phyloP scores from a whole-genome alignment of 768 basidiomycete species.

The Lentinula edodes region DNA sequence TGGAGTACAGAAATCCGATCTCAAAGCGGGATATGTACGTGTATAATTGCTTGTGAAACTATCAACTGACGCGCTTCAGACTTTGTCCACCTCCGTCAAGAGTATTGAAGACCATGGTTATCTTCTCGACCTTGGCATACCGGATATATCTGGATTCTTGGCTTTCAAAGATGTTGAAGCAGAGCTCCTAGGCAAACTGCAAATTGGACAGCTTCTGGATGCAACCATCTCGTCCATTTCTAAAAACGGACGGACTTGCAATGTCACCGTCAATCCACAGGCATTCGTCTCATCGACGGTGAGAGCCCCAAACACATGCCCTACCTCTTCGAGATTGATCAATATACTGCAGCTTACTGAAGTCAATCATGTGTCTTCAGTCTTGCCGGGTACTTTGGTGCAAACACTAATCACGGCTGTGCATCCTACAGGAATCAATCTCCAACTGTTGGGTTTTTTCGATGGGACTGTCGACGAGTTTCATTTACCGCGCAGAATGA shows the following conservation, averaged over 20 bases:
- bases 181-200: constrained; percentile 31
- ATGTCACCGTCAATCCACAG: constrained; percentile 50
- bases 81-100: constrained; percentile 68
- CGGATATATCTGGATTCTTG: constrained; percentile 79
- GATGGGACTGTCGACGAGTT: constrained; percentile 83
- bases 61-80: constrained; percentile 33
- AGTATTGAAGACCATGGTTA: constrained; percentile 95
- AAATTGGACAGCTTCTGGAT: constrained; percentile 63
- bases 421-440: constrained; percentile 67
- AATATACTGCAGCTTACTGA: constrained; percentile 54
- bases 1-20: constrained; percentile 72
- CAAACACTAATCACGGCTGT: constrained; percentile 77
- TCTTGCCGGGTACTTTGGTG: constrained; percentile 84
- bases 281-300: constrained; percentile 53
- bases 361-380: constrained; percentile 68
- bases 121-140: constrained; percentile 77
- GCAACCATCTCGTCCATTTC: constrained; percentile 64
- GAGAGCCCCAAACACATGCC: constrained; percentile 16
- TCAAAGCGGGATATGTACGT: constrained; percentile 73
- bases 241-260: constrained; percentile 75
- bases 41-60: not conserved
- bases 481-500: constrained; percentile 52
- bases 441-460: constrained; percentile 90
- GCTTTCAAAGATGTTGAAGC: constrained; percentile 66
- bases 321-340: not conserved